Conservation (phyloP, 2,329 filamentous ascomycete genomes). For the Macroventuria anomochaeta region DNA sequence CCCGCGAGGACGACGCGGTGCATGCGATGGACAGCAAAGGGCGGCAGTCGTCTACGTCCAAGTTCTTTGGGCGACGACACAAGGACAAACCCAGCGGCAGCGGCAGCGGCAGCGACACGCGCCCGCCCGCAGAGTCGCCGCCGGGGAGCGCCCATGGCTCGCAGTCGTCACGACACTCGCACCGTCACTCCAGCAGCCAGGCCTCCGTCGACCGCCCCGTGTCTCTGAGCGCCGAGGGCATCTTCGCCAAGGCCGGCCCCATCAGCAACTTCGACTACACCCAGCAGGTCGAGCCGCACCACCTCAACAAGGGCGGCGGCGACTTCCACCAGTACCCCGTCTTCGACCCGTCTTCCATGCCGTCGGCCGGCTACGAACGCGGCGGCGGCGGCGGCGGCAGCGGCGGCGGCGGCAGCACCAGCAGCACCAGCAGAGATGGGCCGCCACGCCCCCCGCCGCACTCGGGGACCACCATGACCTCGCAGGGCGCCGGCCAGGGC, state of each 20-base stretch:
- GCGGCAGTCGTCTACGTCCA: conserved; percentile 80
- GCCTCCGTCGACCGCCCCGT: conserved; percentile 73
- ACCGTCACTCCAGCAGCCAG: conserved; percentile 49
- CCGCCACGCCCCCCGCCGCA: conserved; percentile 67
- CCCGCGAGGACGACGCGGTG: too few species aligned
- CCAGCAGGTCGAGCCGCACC: conserved; percentile 79
- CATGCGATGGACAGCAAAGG: conserved; percentile 71
- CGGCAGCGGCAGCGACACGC: conserved; percentile 17
- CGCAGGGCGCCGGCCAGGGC: conserved; percentile 61
- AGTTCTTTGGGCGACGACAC: conserved; percentile 84
- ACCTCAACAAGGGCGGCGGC: conserved; percentile 75
- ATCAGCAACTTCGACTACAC: conserved; percentile 82
- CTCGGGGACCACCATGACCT: conserved; percentile 68
- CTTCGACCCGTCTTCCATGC: conserved; percentile 64
- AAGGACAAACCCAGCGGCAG: conserved; percentile 67
- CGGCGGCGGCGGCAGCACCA: conserved; percentile 54
- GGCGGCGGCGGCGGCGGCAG: too few species aligned
- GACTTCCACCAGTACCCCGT: conserved; percentile 92
- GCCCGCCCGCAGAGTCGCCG: conserved; percentile 66
- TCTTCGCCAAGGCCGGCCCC: conserved; percentile 79
- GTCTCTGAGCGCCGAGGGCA: conserved; percentile 66
- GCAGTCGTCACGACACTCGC: conserved; percentile 73
- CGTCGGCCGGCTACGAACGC: conserved; percentile 54
- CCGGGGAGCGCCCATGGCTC: conserved; percentile 68
- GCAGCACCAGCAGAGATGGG: conserved; percentile 57